Evolutionary conservation across 768 basidiomycete species (phyloP).

Genomic region (Tubosaeta sp.): DNA sequence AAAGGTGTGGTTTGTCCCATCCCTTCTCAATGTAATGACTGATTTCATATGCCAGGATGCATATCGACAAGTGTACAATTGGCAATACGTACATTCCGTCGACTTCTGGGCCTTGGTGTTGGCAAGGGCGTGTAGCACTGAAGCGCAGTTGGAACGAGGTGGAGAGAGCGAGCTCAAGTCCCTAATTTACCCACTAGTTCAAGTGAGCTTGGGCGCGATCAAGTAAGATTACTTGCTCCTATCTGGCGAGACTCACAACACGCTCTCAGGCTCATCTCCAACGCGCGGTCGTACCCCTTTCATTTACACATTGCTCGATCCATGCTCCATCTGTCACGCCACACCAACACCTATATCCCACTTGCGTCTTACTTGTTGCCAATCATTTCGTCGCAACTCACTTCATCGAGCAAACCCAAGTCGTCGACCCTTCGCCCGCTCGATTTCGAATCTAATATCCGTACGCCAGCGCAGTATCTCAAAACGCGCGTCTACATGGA

Average conservation of each 20-base stretch:
- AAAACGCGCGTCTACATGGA: constrained; percentile 86
- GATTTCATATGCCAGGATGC: constrained; percentile 55
- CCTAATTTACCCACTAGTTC: constrained; percentile 94
- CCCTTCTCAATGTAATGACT: constrained; percentile 5
- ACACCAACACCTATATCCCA: constrained; percentile 84
- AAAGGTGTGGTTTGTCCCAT: constrained; percentile 47
- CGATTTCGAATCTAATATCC: constrained; percentile 83
- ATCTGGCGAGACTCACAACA: not conserved
- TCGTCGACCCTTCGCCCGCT: constrained; percentile 83
- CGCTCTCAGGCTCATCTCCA: constrained; percentile 74
- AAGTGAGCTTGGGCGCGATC: constrained; percentile 89
- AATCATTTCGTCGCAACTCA: constrained; percentile 73
- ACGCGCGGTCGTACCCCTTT: constrained; percentile 89
- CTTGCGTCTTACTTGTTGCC: constrained; percentile 84
- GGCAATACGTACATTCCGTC: constrained; percentile 94
- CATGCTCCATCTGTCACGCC: constrained; percentile 76
- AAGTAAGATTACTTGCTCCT: constrained; percentile 50
- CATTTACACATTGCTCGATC: constrained; percentile 91
- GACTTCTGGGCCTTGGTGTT: constrained; percentile 96
- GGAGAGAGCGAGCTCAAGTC: constrained; percentile 76
- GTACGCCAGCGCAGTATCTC: constrained; percentile 82
- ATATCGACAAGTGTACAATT: constrained; percentile 95
- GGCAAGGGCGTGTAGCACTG: constrained; percentile 68
- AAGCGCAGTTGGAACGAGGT: constrained; percentile 46
- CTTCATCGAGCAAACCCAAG: constrained; percentile 66